A percentile compares a stretch with the other conserved stretches of the same genome.
phyloP scores from a whole-genome alignment of 2,329 filamentous ascomycete genomes.

The Aspergillus viridinutans region DNA sequence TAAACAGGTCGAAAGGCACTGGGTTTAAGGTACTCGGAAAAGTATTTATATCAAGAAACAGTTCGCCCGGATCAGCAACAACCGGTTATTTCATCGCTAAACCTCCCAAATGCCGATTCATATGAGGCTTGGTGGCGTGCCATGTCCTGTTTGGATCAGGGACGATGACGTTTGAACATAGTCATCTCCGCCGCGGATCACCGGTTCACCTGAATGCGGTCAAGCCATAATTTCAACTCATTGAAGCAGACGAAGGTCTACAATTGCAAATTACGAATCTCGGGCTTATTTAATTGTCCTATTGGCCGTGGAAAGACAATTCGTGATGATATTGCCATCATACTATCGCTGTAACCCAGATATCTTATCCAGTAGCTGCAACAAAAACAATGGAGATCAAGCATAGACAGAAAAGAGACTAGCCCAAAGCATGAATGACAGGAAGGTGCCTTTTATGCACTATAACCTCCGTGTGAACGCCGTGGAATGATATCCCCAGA shows the following conservation, averaged over 20 bases:
- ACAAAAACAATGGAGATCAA: background rate
- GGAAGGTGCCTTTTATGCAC: background rate
- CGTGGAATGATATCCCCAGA: background rate
- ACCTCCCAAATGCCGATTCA: background rate
- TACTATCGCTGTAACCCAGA: background rate
- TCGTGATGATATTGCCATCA: background rate
- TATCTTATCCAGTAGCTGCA: background rate
- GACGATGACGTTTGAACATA: slow-evolving; percentile 1
- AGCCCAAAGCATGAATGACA: background rate
- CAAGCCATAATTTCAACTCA: background rate
- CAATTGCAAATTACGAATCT: background rate
- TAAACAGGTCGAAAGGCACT: background rate
- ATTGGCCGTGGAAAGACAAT: background rate
- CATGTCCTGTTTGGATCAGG: background rate
- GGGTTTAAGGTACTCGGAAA: background rate
- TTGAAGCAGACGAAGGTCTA: too few species aligned
- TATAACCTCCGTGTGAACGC: background rate
- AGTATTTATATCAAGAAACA: background rate
- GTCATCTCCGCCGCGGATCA: background rate
- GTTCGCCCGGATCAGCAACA: slow-evolving; percentile 1
- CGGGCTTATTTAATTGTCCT: too few species aligned
- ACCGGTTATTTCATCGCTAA: background rate
- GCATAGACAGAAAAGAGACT: background rate
- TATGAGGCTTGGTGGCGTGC: background rate
- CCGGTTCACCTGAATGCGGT: background rate